Percentiles rank a stretch among this genome's conserved stretches.
Evolutionary conservation across 2,329 filamentous ascomycete genomes (phyloP).

Genomic region (Paracoccidioides lutzii): DNA sequence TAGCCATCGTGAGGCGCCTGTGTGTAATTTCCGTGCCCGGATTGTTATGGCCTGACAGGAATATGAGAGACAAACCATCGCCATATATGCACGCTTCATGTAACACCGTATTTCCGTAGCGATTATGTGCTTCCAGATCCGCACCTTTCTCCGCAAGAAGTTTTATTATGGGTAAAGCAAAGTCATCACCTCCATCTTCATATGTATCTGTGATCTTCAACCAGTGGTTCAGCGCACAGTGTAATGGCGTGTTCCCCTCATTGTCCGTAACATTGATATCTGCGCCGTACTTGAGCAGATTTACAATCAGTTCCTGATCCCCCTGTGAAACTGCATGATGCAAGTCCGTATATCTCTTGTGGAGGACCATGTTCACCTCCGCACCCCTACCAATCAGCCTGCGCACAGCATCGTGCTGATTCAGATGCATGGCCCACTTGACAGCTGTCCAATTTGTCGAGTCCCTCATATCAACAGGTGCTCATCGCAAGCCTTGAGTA

Average conservation of each 20-base stretch:
- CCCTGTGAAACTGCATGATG: not conserved
- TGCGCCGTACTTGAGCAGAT: not conserved
- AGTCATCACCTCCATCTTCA: not conserved
- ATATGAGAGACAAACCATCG: not conserved
- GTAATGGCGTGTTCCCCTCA: not conserved
- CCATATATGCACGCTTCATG: constrained; percentile 1
- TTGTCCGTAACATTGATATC: constrained; percentile 1
- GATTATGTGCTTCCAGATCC: not conserved
- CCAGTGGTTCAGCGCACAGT: not conserved
- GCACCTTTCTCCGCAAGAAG: not conserved
- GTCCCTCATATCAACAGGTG: not conserved
- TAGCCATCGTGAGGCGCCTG: not conserved
- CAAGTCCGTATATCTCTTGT: not conserved
- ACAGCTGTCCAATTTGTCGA: not conserved
- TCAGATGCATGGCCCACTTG: not conserved
- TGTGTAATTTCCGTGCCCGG: not conserved
- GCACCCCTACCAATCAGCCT: not conserved
- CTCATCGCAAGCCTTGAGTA: not conserved
- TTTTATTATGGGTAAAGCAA: not conserved
- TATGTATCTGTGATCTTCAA: not conserved
- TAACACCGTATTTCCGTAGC: not conserved
- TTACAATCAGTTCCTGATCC: not conserved
- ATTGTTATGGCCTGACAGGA: not conserved
- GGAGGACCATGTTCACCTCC: not conserved
- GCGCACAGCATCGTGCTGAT: not conserved